A percentile compares a stretch with the other conserved stretches of the same genome.
Evolutionary conservation across 2,329 filamentous ascomycete genomes (phyloP).

Genomic region (Xylariales sp.): DNA sequence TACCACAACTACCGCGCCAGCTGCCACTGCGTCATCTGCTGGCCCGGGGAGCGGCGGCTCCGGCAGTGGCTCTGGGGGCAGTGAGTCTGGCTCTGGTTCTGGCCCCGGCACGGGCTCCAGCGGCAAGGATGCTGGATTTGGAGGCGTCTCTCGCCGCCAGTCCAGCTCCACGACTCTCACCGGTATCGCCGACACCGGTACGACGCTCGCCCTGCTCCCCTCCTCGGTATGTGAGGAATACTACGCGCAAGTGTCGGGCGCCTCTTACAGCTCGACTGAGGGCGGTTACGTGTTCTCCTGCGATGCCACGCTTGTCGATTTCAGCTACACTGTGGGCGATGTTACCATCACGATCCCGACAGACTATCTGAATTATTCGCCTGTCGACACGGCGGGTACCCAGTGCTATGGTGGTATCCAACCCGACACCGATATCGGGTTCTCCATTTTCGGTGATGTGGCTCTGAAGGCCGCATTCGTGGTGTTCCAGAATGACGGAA

Average conservation of each 20-base stretch:
- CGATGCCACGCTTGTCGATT: constrained; percentile 38
- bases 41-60: not conserved
- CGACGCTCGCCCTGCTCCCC: constrained; percentile 50
- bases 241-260: constrained; percentile 43
- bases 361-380: constrained; percentile 43
- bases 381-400: constrained; percentile 34
- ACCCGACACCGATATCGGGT: constrained; percentile 12
- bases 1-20: not conserved
- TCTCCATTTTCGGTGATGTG: constrained; percentile 13
- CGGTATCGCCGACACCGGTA: constrained; percentile 57
- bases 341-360: constrained; percentile 46
- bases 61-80: not conserved
- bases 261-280: constrained; percentile 29
- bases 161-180: constrained; percentile 15
- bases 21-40: not conserved
- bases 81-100: not conserved
- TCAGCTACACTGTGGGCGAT: constrained; percentile 44
- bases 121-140: not conserved
- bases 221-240: constrained; percentile 43
- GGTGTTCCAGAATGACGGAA: constrained; percentile 11
- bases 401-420: constrained; percentile 60
- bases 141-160: no score
- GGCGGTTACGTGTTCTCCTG: constrained; percentile 53
- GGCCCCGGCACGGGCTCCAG: not conserved
- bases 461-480: constrained; percentile 14